These are phyloP conservation scores for Dunaliella primolecta DNA, from an alignment of 139 green algal species.

Conservation along the genomic window DNA sequence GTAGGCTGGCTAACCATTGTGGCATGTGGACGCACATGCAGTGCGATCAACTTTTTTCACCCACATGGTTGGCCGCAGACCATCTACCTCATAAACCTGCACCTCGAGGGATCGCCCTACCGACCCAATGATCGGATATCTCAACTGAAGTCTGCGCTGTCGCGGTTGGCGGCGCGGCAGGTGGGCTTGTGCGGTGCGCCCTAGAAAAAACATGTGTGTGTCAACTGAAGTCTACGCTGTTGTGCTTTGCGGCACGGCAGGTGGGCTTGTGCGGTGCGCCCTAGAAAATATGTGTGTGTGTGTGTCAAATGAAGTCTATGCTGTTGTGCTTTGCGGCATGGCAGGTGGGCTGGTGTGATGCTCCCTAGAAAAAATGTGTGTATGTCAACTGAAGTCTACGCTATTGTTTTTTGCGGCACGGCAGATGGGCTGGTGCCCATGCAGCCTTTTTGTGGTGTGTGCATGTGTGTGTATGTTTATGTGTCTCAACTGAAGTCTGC, in stretches of 20 bases:
- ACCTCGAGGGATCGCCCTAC: conserved; percentile 58
- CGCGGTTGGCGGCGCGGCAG: conserved; percentile 41
- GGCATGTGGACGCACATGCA: no score
- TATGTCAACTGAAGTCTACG: background rate
- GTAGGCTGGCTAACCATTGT: no score
- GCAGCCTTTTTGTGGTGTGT: background rate
- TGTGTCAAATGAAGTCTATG: background rate
- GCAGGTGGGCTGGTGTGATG: background rate
- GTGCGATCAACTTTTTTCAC: no score
- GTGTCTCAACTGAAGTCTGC: no score
- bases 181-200: no score
- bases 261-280: no score
- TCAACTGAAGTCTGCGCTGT: conserved; percentile 37
- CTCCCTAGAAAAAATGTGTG: background rate
- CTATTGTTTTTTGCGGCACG: background rate
- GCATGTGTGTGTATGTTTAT: no score
- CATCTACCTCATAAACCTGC: no score
- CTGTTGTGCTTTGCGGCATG: background rate
- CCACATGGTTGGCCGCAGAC: no score
- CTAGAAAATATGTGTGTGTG: no score
- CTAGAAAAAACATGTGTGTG: no score
- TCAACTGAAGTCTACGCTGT: background rate
- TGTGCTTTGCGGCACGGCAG: conserved; percentile 37
- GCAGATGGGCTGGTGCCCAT: background rate
- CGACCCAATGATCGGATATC: conserved; percentile 47